phyloP scores from a whole-genome alignment of 768 basidiomycete species.

The Hypsizygus marmoreus region DNA sequence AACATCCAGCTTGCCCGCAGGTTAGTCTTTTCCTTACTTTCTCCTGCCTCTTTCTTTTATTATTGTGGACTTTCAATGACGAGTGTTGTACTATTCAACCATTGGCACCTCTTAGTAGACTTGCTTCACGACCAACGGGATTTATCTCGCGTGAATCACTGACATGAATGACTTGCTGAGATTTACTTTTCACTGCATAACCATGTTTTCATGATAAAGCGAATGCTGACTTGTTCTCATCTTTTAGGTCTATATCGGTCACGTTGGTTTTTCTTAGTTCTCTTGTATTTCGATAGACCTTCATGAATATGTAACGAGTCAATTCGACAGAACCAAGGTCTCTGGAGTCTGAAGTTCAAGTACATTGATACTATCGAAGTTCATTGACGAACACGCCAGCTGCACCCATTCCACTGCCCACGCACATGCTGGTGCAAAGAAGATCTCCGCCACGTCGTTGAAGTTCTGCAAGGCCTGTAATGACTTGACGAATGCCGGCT shows the following conservation, averaged over 20 bases:
- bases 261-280: neutral
- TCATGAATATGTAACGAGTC: neutral
- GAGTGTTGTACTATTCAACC: conserved; percentile 78
- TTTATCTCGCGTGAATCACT: conserved; percentile 55
- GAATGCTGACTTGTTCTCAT: conserved; percentile 2
- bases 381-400: conserved; percentile 83
- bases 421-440: conserved; percentile 76
- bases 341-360: neutral
- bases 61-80: conserved; percentile 54
- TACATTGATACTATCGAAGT: conserved; percentile 22
- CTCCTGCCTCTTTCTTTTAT: conserved; percentile 9
- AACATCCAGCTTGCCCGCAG: neutral
- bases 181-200: conserved; percentile 42
- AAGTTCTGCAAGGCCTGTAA: conserved; percentile 85
- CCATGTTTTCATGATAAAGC: neutral
- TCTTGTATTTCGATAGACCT: neutral
- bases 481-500: conserved; percentile 87
- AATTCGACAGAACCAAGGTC: neutral
- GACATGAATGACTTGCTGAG: conserved; percentile 88
- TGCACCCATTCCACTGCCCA: conserved; percentile 90
- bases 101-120: conserved; percentile 96
- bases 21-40: conserved; percentile 9
- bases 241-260: neutral
- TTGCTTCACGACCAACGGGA: conserved; percentile 41
- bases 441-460: conserved; percentile 66